phyloP scores from a whole-genome alignment of 2,329 filamentous ascomycete species.

The Beauveria varroae region DNA sequence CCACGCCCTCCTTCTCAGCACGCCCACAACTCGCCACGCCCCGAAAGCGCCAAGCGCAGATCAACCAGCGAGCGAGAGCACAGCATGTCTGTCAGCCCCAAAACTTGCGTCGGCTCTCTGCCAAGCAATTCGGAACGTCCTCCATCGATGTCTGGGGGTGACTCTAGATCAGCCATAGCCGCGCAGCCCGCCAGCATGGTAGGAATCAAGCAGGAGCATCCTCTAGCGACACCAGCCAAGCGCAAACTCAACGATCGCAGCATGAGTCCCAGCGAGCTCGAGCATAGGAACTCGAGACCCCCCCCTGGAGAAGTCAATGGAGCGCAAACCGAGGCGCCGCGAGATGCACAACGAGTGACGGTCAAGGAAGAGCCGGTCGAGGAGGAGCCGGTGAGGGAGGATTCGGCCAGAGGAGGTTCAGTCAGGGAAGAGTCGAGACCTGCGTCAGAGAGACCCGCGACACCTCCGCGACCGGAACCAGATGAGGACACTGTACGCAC shows the following conservation, averaged over 20 bases:
- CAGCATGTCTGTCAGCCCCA: conserved; percentile 71
- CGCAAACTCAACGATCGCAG: conserved; percentile 32
- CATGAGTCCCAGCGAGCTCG: conserved; percentile 43
- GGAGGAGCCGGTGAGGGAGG: neutral
- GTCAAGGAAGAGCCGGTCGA: neutral
- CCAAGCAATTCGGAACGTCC: conserved; percentile 33
- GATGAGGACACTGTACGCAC: conserved; percentile 23
- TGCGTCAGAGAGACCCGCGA: conserved; percentile 20
- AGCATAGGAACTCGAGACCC: conserved; percentile 40
- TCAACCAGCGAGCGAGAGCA: conserved; percentile 58
- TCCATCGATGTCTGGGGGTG: conserved; percentile 18
- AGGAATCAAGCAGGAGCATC: conserved; percentile 16
- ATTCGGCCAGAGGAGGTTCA: neutral
- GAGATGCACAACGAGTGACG: neutral
- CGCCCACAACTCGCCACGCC: conserved; percentile 35
- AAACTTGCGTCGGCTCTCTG: conserved; percentile 55
- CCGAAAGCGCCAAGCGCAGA: conserved; percentile 41
- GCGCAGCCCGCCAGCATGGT: conserved; percentile 23
- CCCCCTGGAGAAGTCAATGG: conserved; percentile 45
- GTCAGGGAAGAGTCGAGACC: conserved; percentile 5
- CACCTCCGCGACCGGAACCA: neutral
- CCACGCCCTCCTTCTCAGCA: conserved; percentile 29
- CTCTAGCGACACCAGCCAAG: conserved; percentile 30
- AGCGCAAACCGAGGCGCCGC: conserved; percentile 7
- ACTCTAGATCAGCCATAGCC: conserved; percentile 18